Conservation (phyloP, 164 flowering plant genomes). For the Tinospora cordifolia region DNA sequence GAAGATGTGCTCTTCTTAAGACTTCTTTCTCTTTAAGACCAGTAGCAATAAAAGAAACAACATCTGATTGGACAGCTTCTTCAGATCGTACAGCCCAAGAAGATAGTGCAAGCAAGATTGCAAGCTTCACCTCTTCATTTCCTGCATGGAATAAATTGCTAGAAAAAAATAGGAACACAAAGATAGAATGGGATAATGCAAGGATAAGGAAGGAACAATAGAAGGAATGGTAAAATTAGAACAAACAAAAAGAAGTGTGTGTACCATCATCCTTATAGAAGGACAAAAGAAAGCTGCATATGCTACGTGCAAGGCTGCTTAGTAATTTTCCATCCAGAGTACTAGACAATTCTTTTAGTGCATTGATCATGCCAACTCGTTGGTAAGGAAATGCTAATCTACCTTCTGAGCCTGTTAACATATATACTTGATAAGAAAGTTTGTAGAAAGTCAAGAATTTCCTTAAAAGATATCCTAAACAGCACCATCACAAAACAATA, state of each 20-base stretch:
- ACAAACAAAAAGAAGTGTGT: background rate
- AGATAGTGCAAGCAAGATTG: constrained; percentile 60
- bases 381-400: constrained; percentile 88
- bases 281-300: constrained; percentile 58
- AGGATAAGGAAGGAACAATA: constrained; percentile 1
- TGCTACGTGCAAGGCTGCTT: constrained; percentile 36
- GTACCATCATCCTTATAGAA: constrained; percentile 91
- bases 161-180: background rate
- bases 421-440: background rate
- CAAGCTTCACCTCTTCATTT: constrained; percentile 90
- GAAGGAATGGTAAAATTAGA: background rate
- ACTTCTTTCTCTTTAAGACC: constrained; percentile 94
- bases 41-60: constrained; percentile 55
- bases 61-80: constrained; percentile 48
- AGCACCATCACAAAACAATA: background rate
- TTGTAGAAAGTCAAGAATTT: background rate
- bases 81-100: constrained; percentile 66
- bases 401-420: constrained; percentile 85
- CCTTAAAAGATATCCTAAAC: background rate
- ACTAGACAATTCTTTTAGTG: constrained; percentile 64
- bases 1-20: constrained; percentile 89
- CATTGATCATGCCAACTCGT: constrained; percentile 81
- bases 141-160: constrained; percentile 35
- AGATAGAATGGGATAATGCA: background rate
- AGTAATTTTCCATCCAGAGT: constrained; percentile 74